Evolutionary conservation across 1,284 basidiomycete genomes (phyloP).

Genomic region (Ceratobasidium sp.): DNA sequence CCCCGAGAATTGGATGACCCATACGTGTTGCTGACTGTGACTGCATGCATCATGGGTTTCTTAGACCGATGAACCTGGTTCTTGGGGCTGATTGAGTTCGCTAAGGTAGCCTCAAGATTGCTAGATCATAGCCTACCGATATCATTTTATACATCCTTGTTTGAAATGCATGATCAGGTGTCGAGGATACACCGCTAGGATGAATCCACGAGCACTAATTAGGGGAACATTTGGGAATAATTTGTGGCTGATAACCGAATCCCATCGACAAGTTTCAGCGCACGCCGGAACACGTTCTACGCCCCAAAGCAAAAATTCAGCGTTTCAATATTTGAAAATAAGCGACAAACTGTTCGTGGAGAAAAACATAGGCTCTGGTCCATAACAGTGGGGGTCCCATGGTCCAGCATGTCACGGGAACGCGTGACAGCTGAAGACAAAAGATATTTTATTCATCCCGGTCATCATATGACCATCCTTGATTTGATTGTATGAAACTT

Average conservation of each 20-base stretch:
- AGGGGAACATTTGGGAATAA: background rate
- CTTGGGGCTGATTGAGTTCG: too few species aligned
- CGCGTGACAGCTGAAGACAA: background rate
- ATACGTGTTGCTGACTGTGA: background rate
- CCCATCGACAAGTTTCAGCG: background rate
- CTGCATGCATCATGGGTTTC: background rate
- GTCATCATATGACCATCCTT: background rate
- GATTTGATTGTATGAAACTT: background rate
- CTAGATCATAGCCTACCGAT: too few species aligned
- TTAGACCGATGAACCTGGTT: too few species aligned
- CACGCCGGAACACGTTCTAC: background rate
- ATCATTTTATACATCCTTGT: too few species aligned
- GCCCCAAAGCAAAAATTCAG: background rate
- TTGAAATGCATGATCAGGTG: too few species aligned
- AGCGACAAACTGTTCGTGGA: background rate
- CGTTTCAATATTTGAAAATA: slow-evolving; percentile 1
- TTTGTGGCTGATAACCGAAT: background rate
- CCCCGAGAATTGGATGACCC: background rate
- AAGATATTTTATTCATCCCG: background rate
- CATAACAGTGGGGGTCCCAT: background rate
- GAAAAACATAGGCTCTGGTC: too few species aligned
- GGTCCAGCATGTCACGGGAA: background rate
- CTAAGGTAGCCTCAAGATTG: too few species aligned
- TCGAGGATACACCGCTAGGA: too few species aligned
- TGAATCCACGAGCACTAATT: background rate